phyloP scores from a whole-genome alignment of 2,329 filamentous ascomycete genomes.

The Macrophomina tecta region DNA sequence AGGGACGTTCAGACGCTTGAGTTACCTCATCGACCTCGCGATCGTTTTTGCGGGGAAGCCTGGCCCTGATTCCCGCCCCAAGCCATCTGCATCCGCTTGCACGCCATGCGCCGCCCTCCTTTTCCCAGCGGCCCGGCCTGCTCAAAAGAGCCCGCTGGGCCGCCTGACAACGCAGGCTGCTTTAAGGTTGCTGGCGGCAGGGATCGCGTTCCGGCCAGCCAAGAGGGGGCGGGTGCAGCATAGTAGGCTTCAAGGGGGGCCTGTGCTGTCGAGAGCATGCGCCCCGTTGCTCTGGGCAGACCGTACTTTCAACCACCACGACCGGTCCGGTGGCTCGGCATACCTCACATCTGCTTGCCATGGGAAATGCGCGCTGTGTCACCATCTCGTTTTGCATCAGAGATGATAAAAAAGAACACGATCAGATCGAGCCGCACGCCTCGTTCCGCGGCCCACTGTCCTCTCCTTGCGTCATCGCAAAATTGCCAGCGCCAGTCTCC shows the following conservation, averaged over 20 bases:
- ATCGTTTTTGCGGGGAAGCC: conserved; percentile 18
- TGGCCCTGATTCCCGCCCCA: conserved; percentile 7
- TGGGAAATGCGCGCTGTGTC: neutral
- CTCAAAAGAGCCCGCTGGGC: neutral
- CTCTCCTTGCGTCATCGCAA: conserved; percentile 19
- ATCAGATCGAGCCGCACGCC: conserved; percentile 14
- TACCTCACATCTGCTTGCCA: neutral
- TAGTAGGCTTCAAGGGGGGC: neutral
- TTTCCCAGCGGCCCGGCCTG: neutral
- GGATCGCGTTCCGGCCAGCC: conserved; percentile 5
- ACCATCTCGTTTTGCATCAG: neutral
- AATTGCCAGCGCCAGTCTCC: conserved; percentile 5
- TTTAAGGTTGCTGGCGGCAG: conserved; percentile 3
- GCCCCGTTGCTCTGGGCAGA: neutral
- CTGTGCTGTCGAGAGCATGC: neutral
- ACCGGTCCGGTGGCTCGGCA: neutral
- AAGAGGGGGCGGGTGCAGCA: conserved; percentile 6
- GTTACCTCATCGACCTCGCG: conserved; percentile 11
- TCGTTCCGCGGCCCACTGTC: conserved; percentile 6
- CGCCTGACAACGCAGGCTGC: neutral
- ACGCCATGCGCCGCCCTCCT: neutral
- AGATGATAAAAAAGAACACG: neutral
- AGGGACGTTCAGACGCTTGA: neutral
- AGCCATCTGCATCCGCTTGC: neutral
- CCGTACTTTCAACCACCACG: neutral